These are phyloP conservation scores for Mycena sanguinolenta DNA, from an alignment of 768 basidiomycete species.

Conservation along the genomic window DNA sequence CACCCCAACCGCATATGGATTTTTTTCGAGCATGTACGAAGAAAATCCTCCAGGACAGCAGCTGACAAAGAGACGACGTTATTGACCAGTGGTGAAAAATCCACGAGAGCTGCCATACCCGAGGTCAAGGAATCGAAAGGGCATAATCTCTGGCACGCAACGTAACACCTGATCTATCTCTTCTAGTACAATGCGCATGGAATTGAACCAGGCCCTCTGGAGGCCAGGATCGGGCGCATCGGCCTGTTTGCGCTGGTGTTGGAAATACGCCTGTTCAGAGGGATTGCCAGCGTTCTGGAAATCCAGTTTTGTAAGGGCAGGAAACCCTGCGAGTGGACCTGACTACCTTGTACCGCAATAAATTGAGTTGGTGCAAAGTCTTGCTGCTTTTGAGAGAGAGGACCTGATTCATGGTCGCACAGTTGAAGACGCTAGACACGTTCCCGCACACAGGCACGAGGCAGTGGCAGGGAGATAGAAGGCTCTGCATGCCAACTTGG, in stretches of 20 bases:
- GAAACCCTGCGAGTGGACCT: too few species aligned
- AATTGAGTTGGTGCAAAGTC: conserved; percentile 28
- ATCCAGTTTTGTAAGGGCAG: neutral
- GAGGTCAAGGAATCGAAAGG: conserved; percentile 44
- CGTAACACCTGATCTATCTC: conserved; percentile 41
- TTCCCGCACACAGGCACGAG: conserved; percentile 19
- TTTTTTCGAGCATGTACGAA: conserved; percentile 45
- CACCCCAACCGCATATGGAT: conserved; percentile 38
- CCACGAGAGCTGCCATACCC: conserved; percentile 37
- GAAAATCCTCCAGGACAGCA: conserved; percentile 49
- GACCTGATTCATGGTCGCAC: conserved; percentile 27
- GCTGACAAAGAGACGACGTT: conserved; percentile 27
- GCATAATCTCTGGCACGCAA: conserved; percentile 30
- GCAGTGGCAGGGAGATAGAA: conserved; percentile 15
- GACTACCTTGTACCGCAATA: conserved; percentile 31
- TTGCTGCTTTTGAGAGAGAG: conserved; percentile 20
- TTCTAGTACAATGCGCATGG: conserved; percentile 38
- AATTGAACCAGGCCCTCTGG: conserved; percentile 39
- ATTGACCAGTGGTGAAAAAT: neutral
- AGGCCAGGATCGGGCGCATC: conserved; percentile 32
- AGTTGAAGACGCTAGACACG: conserved; percentile 6
- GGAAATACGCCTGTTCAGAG: conserved; percentile 28
- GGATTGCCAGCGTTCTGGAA: conserved; percentile 11
- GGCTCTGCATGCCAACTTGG: neutral
- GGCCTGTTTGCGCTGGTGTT: conserved; percentile 35